Evolutionary conservation across 805 yeast species (phyloP).

Genomic region (Yamadazyma phyllophila): DNA sequence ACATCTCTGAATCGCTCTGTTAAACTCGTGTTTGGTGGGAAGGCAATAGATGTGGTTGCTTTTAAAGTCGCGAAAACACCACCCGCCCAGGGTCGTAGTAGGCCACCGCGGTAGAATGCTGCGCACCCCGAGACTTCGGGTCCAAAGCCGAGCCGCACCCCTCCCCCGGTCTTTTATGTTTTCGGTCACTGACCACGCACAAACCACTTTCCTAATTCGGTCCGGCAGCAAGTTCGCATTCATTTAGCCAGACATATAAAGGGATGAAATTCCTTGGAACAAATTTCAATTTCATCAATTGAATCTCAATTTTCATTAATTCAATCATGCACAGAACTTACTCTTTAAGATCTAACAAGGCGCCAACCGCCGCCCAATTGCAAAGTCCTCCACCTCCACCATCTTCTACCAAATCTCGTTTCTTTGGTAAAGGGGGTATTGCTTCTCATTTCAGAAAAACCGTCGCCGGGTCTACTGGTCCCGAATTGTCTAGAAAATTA

Average conservation of each 20-base stretch:
- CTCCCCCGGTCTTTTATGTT: not conserved
- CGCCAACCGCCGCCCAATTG: slow-evolving; percentile 96
- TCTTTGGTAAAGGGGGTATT: slow-evolving; percentile 81
- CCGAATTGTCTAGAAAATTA: slow-evolving; percentile 73
- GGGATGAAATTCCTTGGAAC: slow-evolving; percentile 8
- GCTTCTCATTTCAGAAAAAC: slow-evolving; percentile 62
- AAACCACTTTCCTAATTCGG: not conserved
- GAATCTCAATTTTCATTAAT: not conserved
- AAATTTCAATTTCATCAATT: not conserved
- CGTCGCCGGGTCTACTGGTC: slow-evolving; percentile 78
- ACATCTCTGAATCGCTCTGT: too few relatives aligned
- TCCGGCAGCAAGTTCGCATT: not conserved
- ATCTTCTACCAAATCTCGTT: slow-evolving; percentile 81
- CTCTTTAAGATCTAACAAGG: slow-evolving; percentile 90
- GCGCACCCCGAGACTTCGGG: not conserved
- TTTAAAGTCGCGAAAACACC: not conserved
- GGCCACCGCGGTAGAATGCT: not conserved
- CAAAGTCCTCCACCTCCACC: slow-evolving; percentile 96
- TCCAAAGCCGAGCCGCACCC: not conserved
- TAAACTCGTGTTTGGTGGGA: too few relatives aligned
- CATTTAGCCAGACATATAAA: not conserved
- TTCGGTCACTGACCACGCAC: not conserved
- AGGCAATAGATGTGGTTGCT: too few relatives aligned
- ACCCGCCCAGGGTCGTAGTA: not conserved
- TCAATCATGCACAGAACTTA: slow-evolving; percentile 92